phyloP scores from a whole-genome alignment of 495 filamentous ascomycete species.

The Penicillium diatomitis region DNA sequence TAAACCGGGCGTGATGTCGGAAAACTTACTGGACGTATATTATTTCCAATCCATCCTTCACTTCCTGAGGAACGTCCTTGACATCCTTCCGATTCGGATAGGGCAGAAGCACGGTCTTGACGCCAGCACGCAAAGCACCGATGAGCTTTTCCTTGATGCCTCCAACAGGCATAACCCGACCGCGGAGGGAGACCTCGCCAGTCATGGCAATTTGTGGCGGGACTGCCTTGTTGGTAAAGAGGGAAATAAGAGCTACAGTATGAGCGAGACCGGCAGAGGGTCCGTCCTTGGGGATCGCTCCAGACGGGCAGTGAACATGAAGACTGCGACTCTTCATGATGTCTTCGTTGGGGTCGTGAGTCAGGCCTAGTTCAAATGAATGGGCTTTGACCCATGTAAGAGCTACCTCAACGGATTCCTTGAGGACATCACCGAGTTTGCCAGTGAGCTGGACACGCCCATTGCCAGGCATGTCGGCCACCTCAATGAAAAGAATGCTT shows the following conservation, averaged over 20 bases:
- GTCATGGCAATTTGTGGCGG: constrained; percentile 96
- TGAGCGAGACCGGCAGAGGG: constrained; percentile 87
- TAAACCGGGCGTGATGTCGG: neutral
- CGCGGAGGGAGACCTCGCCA: constrained; percentile 83
- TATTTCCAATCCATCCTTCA: constrained; percentile 79
- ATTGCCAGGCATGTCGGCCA: constrained; percentile 91
- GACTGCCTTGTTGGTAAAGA: constrained; percentile 83
- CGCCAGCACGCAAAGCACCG: constrained; percentile 83
- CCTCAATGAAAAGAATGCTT: constrained; percentile 96
- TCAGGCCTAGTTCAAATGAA: constrained; percentile 82
- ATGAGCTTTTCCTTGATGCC: constrained; percentile 99
- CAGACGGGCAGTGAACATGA: constrained; percentile 93
- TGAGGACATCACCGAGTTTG: constrained; percentile 95
- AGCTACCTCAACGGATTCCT: constrained; percentile 94
- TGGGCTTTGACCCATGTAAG: constrained; percentile 95
- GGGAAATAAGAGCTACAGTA: constrained; percentile 82
- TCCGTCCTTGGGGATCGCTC: constrained; percentile 91
- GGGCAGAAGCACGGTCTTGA: constrained; percentile 88
- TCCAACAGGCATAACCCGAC: constrained; percentile 80
- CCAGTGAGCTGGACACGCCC: constrained; percentile 95
- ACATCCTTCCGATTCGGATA: constrained; percentile 87
- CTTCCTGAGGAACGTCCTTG: constrained; percentile 85
- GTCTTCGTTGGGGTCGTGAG: constrained; percentile 70
- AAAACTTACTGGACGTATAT: constrained; percentile 69
- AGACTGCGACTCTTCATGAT: constrained; percentile 93